Evolutionary conservation across 805 yeast genomes (phyloP).

Genomic region (Saturnispora kantuleensis): DNA sequence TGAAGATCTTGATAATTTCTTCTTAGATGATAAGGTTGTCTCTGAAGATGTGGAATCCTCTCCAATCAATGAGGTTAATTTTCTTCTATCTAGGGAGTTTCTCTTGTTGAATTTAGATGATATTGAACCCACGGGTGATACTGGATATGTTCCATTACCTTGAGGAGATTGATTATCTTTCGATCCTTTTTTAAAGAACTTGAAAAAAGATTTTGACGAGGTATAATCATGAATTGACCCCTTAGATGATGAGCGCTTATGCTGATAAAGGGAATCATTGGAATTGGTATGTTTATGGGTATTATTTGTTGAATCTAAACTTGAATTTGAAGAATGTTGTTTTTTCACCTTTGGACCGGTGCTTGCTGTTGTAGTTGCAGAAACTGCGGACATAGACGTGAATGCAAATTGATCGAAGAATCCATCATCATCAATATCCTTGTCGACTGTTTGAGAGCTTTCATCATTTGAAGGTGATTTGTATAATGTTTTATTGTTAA

Average conservation of each 20-base stretch:
- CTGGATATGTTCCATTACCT: neutral
- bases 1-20: constrained; percentile 2
- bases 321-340: constrained; percentile 3
- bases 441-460: neutral
- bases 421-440: constrained; percentile 8
- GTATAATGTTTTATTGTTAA: neutral
- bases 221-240: constrained; percentile 21
- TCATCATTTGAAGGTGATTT: neutral
- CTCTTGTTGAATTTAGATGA: constrained; percentile 4
- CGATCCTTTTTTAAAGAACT: constrained; percentile 22
- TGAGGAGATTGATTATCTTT: neutral
- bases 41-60: neutral
- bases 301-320: neutral
- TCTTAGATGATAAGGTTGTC: neutral
- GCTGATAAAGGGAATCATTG: constrained; percentile 46
- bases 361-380: neutral
- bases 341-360: neutral
- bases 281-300: constrained; percentile 25
- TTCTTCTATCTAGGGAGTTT: neutral
- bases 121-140: constrained; percentile 4
- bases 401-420: constrained; percentile 13
- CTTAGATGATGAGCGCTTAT: constrained; percentile 21
- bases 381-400: constrained; percentile 4
- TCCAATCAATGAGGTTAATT: neutral
- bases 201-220: constrained; percentile 24